These are phyloP conservation scores for Phragmites australis DNA, from an alignment of 176 grass and related monocot genomes.

Conservation along the genomic window DNA sequence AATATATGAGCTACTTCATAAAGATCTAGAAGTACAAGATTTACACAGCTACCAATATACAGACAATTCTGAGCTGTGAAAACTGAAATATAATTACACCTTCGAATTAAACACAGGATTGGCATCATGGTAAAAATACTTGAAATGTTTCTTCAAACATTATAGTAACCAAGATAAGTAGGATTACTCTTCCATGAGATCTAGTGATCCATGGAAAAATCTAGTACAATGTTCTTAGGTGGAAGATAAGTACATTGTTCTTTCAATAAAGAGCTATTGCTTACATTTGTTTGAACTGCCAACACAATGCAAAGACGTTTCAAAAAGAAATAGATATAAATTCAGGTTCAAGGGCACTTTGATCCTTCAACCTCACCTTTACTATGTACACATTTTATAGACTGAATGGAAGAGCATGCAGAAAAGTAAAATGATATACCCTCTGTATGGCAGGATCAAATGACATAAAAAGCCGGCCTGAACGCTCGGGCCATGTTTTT, in stretches of 20 bases:
- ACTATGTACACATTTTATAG: not conserved
- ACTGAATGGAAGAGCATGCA: not conserved
- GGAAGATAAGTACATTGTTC: not conserved
- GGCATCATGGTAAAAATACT: conserved; percentile 1
- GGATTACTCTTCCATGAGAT: conserved; percentile 13
- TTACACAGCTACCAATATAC: not conserved
- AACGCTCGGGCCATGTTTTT: conserved; percentile 84
- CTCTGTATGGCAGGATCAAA: conserved; percentile 90
- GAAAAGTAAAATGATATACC: conserved; percentile 56
- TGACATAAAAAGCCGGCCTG: conserved; percentile 66
- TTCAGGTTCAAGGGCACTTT: not conserved
- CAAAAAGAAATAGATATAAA: conserved; percentile 11
- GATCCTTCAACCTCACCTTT: not conserved
- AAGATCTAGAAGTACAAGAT: conserved; percentile 10
- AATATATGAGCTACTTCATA: not conserved
- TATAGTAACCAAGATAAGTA: conserved; percentile 18
- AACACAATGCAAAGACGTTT: not conserved
- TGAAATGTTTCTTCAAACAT: conserved; percentile 26
- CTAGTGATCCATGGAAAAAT: not conserved
- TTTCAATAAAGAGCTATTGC: conserved; percentile 8
- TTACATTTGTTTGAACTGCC: conserved; percentile 6
- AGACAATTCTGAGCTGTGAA: conserved; percentile 28
- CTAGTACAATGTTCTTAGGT: not conserved
- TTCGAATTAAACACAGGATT: not conserved
- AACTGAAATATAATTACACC: not conserved